These are phyloP conservation scores for Diaporthe caulivora DNA, from an alignment of 2,329 filamentous ascomycete species.

Conservation along the genomic window DNA sequence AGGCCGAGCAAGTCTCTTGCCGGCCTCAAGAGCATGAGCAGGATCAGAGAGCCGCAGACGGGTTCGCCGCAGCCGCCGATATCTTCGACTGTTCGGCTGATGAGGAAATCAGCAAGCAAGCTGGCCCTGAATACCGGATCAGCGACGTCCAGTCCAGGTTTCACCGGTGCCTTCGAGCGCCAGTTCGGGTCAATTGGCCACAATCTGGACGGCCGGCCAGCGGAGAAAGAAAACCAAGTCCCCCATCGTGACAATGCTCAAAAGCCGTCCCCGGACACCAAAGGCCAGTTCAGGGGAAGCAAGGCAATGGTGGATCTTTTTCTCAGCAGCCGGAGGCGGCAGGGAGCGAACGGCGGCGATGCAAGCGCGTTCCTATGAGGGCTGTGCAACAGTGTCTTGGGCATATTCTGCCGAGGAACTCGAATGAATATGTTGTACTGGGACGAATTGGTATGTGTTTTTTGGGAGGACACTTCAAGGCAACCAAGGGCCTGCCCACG, in stretches of 20 bases:
- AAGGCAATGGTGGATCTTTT: conserved; percentile 40
- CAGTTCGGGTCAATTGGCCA: conserved; percentile 33
- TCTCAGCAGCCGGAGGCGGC: conserved; percentile 33
- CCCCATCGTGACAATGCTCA: neutral
- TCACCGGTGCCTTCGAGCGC: conserved; percentile 34
- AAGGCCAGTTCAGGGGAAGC: conserved; percentile 7
- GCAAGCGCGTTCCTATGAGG: conserved; percentile 35
- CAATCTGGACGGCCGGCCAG: neutral
- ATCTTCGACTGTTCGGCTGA: conserved; percentile 36
- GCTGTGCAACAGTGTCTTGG: neutral
- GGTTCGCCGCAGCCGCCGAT: conserved; percentile 27
- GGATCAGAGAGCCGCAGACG: conserved; percentile 26
- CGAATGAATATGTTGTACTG: neutral
- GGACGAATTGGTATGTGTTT: neutral
- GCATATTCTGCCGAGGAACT: neutral
- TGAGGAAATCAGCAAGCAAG: conserved; percentile 31
- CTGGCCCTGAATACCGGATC: conserved; percentile 22
- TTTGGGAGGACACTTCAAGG: neutral
- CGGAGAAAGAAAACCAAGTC: conserved; percentile 33
- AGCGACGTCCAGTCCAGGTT: conserved; percentile 24
- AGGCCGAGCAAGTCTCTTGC: conserved; percentile 30
- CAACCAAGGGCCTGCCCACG: neutral
- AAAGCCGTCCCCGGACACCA: neutral
- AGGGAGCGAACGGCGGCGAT: conserved; percentile 24
- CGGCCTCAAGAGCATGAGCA: conserved; percentile 10